Evolutionary conservation across 2,329 filamentous ascomycete genomes (phyloP).

Genomic region (Fusarium sp.): DNA sequence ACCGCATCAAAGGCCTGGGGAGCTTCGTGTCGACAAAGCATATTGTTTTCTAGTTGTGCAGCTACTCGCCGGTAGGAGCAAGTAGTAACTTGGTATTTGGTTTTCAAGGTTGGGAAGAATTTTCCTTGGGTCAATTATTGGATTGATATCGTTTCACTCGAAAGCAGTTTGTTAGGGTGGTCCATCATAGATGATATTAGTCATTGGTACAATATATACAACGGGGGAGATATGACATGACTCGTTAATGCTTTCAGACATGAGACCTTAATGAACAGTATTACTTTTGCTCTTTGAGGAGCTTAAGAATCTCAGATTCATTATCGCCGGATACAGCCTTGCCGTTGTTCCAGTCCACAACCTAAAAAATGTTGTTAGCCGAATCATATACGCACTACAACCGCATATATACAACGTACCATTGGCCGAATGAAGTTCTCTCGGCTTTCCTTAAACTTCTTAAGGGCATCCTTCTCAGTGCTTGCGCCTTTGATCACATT

Average conservation of each 20-base stretch:
- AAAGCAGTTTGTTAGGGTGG: background rate
- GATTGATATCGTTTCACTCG: conserved; percentile 8
- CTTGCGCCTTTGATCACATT: conserved; percentile 79
- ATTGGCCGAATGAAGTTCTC: conserved; percentile 81
- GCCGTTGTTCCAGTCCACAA: conserved; percentile 95
- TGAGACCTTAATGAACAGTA: background rate
- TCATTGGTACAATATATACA: conserved; percentile 31
- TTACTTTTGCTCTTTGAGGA: conserved; percentile 72
- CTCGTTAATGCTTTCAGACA: conserved; percentile 34
- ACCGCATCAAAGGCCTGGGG: background rate
- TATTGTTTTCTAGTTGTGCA: background rate
- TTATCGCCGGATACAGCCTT: conserved; percentile 82
- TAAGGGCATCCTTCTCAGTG: conserved; percentile 81
- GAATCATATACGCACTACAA: background rate
- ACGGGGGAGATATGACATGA: conserved; percentile 20
- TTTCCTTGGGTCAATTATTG: background rate
- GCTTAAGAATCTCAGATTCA: conserved; percentile 89
- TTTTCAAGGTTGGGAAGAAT: too few relatives aligned
- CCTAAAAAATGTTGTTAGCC: conserved; percentile 50
- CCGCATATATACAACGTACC: conserved; percentile 63
- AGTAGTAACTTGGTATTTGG: too few relatives aligned
- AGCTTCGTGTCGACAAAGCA: background rate
- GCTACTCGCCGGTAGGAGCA: too few relatives aligned
- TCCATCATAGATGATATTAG: conserved; percentile 17
- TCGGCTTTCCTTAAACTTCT: conserved; percentile 78